Percentiles rank a stretch among this genome's conserved stretches.
Evolutionary conservation across 495 filamentous ascomycete genomes (phyloP).

Genomic region (Physcia stellaris): DNA sequence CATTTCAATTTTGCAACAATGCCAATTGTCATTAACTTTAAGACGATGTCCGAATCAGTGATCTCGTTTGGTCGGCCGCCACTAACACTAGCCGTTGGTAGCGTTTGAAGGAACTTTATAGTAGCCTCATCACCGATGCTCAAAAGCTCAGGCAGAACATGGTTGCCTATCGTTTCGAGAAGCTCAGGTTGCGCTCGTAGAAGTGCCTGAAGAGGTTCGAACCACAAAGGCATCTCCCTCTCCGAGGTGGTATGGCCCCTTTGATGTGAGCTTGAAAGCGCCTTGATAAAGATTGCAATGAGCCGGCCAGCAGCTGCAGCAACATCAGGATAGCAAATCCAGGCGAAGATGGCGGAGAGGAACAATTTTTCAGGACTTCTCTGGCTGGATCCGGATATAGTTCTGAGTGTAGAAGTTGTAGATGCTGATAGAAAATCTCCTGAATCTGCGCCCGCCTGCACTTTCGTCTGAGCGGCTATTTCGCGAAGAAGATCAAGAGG

Average conservation of each 20-base stretch:
- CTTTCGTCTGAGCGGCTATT: too few relatives aligned
- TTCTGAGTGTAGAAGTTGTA: too few relatives aligned
- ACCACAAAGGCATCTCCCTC: slow-evolving; percentile 8
- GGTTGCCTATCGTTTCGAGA: slow-evolving; percentile 52
- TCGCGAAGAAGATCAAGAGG: slow-evolving; percentile 16
- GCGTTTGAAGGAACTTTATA: slow-evolving; percentile 36
- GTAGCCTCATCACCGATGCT: slow-evolving; percentile 40
- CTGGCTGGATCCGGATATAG: too few relatives aligned
- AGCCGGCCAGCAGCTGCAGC: slow-evolving; percentile 52
- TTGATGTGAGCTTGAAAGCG: too few relatives aligned
- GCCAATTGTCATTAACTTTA: slow-evolving; percentile 38
- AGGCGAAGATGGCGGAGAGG: slow-evolving; percentile 37
- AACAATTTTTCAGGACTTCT: slow-evolving; percentile 12
- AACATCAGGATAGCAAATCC: slow-evolving; percentile 47
- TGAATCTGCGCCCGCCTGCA: too few relatives aligned
- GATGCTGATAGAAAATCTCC: too few relatives aligned
- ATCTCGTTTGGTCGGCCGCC: slow-evolving; percentile 27
- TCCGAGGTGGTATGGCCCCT: too few relatives aligned
- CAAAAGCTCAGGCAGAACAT: slow-evolving; percentile 64
- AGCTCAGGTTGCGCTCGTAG: slow-evolving; percentile 35
- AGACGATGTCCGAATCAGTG: slow-evolving; percentile 35
- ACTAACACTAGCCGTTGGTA: slow-evolving; percentile 22
- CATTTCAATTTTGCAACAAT: too few relatives aligned
- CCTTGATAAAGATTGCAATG: slow-evolving; percentile 42
- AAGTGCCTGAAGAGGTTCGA: slow-evolving; percentile 18